These are phyloP conservation scores for Pachysandra terminalis DNA, from an alignment of 164 flowering plant species.

Conservation along the genomic window DNA sequence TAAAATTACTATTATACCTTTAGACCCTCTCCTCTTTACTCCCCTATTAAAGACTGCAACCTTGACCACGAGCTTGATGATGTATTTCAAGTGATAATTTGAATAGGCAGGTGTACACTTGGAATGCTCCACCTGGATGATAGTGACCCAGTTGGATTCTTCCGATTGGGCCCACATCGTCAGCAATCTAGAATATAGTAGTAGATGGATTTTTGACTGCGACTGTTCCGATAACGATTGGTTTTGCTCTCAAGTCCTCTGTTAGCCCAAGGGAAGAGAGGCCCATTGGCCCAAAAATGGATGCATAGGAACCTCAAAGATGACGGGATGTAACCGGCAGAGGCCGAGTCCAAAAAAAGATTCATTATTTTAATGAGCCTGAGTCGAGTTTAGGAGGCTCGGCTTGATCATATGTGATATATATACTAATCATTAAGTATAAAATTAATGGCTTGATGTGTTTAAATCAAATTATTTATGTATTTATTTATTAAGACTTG, in stretches of 20 bases:
- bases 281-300: not conserved
- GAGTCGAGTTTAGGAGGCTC: no score
- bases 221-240: not conserved
- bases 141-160: not conserved
- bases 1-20: no score
- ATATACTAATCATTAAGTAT: no score
- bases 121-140: not conserved
- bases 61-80: not conserved
- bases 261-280: not conserved
- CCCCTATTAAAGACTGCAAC: not conserved
- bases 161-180: not conserved
- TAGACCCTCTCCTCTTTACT: not conserved
- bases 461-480: no score
- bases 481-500: no score
- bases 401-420: no score
- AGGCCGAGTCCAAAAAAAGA: no score
- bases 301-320: no score
- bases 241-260: no score
- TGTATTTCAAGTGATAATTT: not conserved
- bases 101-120: not conserved
- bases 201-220: not conserved
- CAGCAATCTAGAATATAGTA: not conserved
- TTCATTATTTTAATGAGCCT: no score
- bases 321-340: no score
- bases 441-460: no score